Conservation (phyloP, 225 moss, liverwort and hornwort species). For the Bryoerythrophyllum caledonicum region DNA sequence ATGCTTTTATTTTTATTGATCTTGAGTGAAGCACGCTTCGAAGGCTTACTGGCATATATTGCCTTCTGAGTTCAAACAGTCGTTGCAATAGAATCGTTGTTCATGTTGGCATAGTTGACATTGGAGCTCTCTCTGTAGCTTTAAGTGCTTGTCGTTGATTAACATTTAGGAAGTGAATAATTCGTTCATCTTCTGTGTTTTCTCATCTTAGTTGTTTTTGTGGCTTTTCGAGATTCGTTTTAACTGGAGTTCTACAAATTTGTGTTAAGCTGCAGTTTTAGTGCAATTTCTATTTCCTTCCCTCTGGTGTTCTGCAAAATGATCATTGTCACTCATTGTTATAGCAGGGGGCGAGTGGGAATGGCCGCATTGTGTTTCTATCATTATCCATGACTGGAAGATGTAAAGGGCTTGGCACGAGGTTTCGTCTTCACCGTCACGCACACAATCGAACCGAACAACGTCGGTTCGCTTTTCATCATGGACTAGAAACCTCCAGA, state of each 20-base stretch:
- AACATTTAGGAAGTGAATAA: background rate
- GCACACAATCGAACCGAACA: background rate
- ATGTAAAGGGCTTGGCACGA: background rate
- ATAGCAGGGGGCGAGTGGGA: slow-evolving; percentile 13
- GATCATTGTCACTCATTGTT: background rate
- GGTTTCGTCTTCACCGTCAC: background rate
- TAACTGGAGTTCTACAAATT: background rate
- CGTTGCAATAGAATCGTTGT: slow-evolving; percentile 24
- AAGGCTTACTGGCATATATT: slow-evolving; percentile 33
- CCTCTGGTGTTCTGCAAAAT: background rate
- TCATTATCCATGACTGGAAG: slow-evolving; percentile 3
- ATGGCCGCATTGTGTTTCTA: background rate
- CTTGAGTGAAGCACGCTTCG: background rate
- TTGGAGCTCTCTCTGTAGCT: slow-evolving; percentile 18
- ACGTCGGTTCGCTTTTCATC: slow-evolving; percentile 10
- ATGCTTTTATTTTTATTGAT: too few relatives aligned
- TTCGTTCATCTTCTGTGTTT: background rate
- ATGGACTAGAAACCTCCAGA: slow-evolving; percentile 5
- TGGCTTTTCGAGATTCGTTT: background rate
- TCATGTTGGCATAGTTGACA: background rate
- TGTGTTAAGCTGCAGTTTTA: background rate
- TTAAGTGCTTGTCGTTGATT: background rate
- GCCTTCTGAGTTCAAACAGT: slow-evolving; percentile 37
- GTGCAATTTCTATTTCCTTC: background rate
- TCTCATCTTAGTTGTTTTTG: background rate